Percentiles rank a stretch among this genome's conserved stretches.
phyloP scores from a whole-genome alignment of 192 early-diverging fungal genomes.

The Entomortierella lignicola region DNA sequence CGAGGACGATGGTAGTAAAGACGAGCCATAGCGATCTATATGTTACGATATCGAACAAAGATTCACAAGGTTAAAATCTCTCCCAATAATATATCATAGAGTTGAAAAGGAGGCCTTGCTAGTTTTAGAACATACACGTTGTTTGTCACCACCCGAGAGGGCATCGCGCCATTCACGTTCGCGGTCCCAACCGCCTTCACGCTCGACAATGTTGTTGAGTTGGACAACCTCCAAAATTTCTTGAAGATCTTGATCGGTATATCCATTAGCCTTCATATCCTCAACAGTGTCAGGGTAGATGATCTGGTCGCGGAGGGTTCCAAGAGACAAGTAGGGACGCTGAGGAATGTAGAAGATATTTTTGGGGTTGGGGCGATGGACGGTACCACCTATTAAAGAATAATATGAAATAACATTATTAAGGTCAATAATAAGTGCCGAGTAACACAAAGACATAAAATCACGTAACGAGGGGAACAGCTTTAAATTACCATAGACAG shows the following conservation, averaged over 20 bases:
- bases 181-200: slow-evolving; percentile 92
- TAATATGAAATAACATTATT: neutral
- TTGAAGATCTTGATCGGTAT: slow-evolving; percentile 83
- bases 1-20: slow-evolving; percentile 96
- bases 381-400: slow-evolving; percentile 65
- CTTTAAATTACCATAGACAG: slow-evolving; percentile 81
- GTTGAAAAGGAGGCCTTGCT: too few species aligned
- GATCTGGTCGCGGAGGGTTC: slow-evolving; percentile 96
- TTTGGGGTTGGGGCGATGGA: slow-evolving; percentile 79
- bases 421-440: neutral
- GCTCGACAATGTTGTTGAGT: slow-evolving; percentile 82
- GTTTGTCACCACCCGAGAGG: slow-evolving; percentile 97
- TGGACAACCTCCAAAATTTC: slow-evolving; percentile 87
- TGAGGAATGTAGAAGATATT: slow-evolving; percentile 99
- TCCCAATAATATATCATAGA: neutral
- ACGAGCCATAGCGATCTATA: slow-evolving; percentile 91
- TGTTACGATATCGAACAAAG: neutral
- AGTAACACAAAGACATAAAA: neutral
- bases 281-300: slow-evolving; percentile 93
- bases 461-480: too few species aligned
- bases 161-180: slow-evolving; percentile 92
- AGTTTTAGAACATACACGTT: slow-evolving; percentile 67
- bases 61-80: neutral
- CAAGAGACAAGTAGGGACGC: slow-evolving; percentile 94
- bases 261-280: slow-evolving; percentile 78